A percentile compares a stretch with the other conserved stretches of the same genome.
Conservation (phyloP, 1,284 basidiomycete species). For the Cryptococcus depauperatus region DNA sequence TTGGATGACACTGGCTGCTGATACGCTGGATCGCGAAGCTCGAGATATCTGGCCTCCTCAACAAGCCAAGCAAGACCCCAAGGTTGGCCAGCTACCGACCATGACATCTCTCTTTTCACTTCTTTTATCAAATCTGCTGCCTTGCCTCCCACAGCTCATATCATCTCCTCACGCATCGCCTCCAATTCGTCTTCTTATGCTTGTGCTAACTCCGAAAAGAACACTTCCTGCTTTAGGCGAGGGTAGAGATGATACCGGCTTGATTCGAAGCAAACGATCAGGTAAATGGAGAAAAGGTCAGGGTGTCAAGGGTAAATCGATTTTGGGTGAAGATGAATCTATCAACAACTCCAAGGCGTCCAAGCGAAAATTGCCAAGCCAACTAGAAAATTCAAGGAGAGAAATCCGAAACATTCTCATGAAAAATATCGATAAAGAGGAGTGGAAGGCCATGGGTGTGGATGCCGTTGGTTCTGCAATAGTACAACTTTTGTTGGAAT, state of each 20-base stretch:
- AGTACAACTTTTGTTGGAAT: conserved; percentile 67
- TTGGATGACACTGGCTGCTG: conserved; percentile 61
- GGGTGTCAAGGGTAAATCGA: conserved; percentile 41
- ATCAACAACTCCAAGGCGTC: conserved; percentile 6
- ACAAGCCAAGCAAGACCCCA: conserved; percentile 44
- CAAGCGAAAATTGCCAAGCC: conserved; percentile 48
- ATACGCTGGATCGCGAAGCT: conserved; percentile 75
- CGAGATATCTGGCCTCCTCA: conserved; percentile 55
- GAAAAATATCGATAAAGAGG: conserved; percentile 57
- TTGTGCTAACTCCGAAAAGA: conserved; percentile 55
- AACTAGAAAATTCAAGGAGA: conserved; percentile 52
- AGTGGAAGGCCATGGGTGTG: conserved; percentile 71
- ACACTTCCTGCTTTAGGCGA: conserved; percentile 48
- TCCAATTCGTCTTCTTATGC: conserved; percentile 67
- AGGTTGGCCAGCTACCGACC: conserved; percentile 51
- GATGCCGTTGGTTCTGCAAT: conserved; percentile 73
- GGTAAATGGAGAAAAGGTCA: conserved; percentile 42
- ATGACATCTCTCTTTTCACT: conserved; percentile 49
- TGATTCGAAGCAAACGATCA: conserved; percentile 42
- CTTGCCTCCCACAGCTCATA: conserved; percentile 57
- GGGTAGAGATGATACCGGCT: conserved; percentile 6
- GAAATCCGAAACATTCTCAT: conserved; percentile 54
- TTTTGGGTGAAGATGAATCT: conserved; percentile 32
- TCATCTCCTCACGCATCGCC: conserved; percentile 82
- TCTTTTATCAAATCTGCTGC: conserved; percentile 38